Evolutionary conservation across 805 yeast genomes (phyloP).

Genomic region (Pichia paraexigua): DNA sequence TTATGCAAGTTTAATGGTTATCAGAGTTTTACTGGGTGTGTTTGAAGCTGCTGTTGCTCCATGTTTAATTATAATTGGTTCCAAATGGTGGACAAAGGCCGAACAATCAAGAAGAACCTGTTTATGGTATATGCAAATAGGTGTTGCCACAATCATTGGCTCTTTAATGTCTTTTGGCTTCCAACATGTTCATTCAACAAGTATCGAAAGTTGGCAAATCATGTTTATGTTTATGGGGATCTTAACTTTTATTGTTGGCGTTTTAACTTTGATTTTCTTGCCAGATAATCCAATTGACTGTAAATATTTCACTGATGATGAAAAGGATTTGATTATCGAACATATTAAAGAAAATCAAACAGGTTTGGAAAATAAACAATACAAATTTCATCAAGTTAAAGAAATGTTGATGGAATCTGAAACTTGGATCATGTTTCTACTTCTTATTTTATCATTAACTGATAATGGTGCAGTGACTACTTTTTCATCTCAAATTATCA

Average conservation of each 20-base stretch:
- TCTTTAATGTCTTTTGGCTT: slow-evolving; percentile 23
- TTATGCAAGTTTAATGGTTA: slow-evolving; percentile 37
- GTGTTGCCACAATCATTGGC: slow-evolving; percentile 19
- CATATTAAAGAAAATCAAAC: slow-evolving; percentile 24
- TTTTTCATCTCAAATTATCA: slow-evolving; percentile 19
- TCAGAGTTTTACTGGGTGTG: slow-evolving; percentile 40
- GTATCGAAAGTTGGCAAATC: slow-evolving; percentile 22
- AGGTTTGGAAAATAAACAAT: slow-evolving; percentile 25
- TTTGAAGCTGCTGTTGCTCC: slow-evolving; percentile 20
- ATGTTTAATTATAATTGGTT: slow-evolving; percentile 10
- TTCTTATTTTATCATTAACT: slow-evolving; percentile 22
- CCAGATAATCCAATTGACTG: slow-evolving; percentile 25
- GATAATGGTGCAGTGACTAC: slow-evolving; percentile 26
- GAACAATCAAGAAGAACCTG: slow-evolving; percentile 21
- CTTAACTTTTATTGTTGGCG: slow-evolving; percentile 23
- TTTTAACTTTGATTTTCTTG: slow-evolving; percentile 18
- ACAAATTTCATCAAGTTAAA: slow-evolving; percentile 22
- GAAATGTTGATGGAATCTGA: slow-evolving; percentile 20
- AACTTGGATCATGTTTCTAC: slow-evolving; percentile 16
- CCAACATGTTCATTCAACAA: slow-evolving; percentile 17
- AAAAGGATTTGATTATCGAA: slow-evolving; percentile 25
- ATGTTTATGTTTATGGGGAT: slow-evolving; percentile 25
- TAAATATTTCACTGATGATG: slow-evolving; percentile 26
- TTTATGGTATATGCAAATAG: slow-evolving; percentile 20
- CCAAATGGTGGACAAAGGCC: slow-evolving; percentile 20